Percentiles rank a stretch among this genome's conserved stretches.
These are phyloP conservation scores for Aureobasidium sp. DNA, from an alignment of 2,329 filamentous ascomycete genomes.

Conservation along the genomic window DNA sequence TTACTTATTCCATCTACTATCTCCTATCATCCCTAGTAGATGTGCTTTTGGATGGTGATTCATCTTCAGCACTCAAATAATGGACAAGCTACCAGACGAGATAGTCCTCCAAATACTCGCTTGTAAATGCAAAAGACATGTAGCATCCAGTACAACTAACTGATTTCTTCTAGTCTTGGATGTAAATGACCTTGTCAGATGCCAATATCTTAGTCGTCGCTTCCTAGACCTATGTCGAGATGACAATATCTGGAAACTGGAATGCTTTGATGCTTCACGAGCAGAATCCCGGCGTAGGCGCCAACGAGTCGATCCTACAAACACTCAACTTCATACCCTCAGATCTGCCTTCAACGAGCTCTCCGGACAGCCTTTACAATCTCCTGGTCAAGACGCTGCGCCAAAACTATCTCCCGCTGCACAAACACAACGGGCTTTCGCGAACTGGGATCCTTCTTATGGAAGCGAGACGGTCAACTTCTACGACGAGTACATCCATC, in stretches of 20 bases:
- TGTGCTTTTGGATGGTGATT: neutral
- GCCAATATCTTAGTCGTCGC: constrained; percentile 63
- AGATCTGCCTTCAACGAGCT: constrained; percentile 4
- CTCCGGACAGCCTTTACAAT: neutral
- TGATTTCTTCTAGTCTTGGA: constrained; percentile 47
- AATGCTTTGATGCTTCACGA: constrained; percentile 65
- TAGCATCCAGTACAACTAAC: constrained; percentile 1
- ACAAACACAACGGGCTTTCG: constrained; percentile 53
- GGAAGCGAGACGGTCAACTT: constrained; percentile 66
- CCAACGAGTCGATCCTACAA: constrained; percentile 28
- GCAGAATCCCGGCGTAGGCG: constrained; percentile 58
- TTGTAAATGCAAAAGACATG: constrained; percentile 26
- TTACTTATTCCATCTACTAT: neutral
- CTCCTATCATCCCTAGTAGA: neutral
- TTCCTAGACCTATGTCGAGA: constrained; percentile 65
- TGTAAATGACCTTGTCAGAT: constrained; percentile 55
- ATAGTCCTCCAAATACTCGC: constrained; percentile 38
- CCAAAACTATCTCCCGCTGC: constrained; percentile 19
- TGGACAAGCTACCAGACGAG: constrained; percentile 30
- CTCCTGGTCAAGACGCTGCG: neutral
- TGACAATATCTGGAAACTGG: constrained; percentile 65
- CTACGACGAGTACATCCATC: constrained; percentile 84
- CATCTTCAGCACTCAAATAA: neutral
- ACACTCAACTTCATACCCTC: neutral
- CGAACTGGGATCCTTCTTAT: constrained; percentile 78